A percentile compares a stretch with the other conserved stretches of the same genome.
phyloP scores from a whole-genome alignment of 78 protist species.

The Planoprotostelium fungivorum region DNA sequence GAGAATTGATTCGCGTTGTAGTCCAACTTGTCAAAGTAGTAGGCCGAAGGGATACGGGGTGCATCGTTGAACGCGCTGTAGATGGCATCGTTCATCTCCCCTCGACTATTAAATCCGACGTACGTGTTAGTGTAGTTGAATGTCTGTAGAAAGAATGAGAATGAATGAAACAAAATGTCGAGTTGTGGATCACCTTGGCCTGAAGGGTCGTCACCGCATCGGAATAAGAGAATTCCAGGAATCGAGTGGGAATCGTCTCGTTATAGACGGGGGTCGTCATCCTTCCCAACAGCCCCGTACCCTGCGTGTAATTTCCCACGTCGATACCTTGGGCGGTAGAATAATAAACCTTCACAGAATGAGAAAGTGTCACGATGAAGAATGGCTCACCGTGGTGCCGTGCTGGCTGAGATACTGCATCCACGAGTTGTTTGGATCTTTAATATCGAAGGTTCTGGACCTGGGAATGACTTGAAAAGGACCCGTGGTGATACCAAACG shows the following conservation, averaged over 20 bases:
- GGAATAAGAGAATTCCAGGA: no score
- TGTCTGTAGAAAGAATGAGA: no score
- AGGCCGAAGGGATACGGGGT: not conserved
- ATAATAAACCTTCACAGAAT: not conserved
- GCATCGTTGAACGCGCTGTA: not conserved
- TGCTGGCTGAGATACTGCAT: not conserved
- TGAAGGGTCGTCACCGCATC: no score
- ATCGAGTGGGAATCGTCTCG: not conserved
- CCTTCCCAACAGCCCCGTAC: not conserved
- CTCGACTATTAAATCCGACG: not conserved
- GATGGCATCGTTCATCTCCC: not conserved
- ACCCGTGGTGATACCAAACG: no score
- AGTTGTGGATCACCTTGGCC: no score
- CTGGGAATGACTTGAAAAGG: not conserved
- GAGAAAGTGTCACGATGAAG: no score
- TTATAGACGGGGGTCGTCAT: not conserved
- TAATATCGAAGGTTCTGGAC: no score
- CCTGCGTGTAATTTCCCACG: not conserved
- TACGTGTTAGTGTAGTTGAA: no score
- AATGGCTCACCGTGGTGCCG: no score
- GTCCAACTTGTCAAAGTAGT: not conserved
- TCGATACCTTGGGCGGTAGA: not conserved
- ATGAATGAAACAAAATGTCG: no score
- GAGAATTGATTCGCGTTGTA: not conserved
- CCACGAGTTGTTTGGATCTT: no score